These are phyloP conservation scores for Scutellaria baicalensis DNA, from an alignment of 257 asterid genomes.

Conservation along the genomic window DNA sequence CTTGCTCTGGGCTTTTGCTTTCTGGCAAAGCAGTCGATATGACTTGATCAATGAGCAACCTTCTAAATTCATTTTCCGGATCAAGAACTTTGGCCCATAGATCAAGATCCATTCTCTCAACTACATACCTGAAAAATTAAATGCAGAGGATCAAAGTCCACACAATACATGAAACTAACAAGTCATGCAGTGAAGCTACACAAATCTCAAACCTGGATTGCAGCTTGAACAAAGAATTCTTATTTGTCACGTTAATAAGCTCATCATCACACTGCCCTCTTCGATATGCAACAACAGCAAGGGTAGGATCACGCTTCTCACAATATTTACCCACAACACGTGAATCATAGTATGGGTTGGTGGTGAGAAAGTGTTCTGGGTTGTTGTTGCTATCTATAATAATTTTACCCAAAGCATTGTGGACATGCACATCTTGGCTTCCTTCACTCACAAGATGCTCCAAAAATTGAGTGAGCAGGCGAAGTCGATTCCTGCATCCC, in stretches of 20 bases:
- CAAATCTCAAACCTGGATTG: conserved; percentile 77
- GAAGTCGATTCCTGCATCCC: conserved; percentile 86
- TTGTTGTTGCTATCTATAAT: conserved; percentile 96
- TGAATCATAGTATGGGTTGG: conserved; percentile 96
- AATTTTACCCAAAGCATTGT: conserved; percentile 98
- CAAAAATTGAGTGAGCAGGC: conserved; percentile 91
- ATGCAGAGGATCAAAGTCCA: background rate
- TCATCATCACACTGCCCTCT: conserved; percentile 99
- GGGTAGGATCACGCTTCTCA: conserved; percentile 99
- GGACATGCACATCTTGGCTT: conserved; percentile 99
- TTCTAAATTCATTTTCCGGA: conserved; percentile 94
- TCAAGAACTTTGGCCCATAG: conserved; percentile 93
- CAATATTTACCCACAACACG: conserved; percentile 99
- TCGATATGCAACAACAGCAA: conserved; percentile 98
- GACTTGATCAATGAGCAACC: conserved; percentile 98
- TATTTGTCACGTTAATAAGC: conserved; percentile 87
- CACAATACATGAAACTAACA: background rate
- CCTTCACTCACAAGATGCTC: conserved; percentile 99
- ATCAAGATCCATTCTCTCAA: conserved; percentile 97
- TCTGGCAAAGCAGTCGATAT: conserved; percentile 99
- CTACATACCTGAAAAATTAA: conserved; percentile 69
- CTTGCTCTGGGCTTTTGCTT: conserved; percentile 99
- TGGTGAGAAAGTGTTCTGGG: conserved; percentile 97
- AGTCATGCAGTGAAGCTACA: conserved; percentile 3
- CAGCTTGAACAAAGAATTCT: conserved; percentile 92